Percentiles rank a stretch among this genome's conserved stretches.
Conservation (phyloP, 129 eudicot genomes). For the Scalesia atractyloides region DNA sequence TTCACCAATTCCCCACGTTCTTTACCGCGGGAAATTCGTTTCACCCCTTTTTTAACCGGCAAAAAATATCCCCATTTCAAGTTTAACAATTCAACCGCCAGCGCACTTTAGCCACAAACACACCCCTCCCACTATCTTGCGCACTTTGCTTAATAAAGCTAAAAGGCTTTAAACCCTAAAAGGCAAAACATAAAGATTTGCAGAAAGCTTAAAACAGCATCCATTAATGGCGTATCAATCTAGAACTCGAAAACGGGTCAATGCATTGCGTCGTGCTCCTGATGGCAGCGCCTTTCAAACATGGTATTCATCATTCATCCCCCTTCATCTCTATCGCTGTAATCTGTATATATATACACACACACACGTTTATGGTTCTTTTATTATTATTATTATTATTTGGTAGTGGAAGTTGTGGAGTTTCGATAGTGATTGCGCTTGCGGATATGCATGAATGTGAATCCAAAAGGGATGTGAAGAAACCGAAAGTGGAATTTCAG, state of each 20-base stretch:
- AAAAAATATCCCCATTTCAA: slow-evolving; percentile 2
- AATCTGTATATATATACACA: background rate
- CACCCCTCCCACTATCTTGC: slow-evolving; percentile 14
- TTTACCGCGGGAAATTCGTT: slow-evolving; percentile 37
- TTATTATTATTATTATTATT: background rate
- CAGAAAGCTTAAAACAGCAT: slow-evolving; percentile 9
- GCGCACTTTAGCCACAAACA: slow-evolving; percentile 21
- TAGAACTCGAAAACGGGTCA: slow-evolving; percentile 53
- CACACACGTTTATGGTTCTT: background rate
- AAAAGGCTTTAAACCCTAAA: slow-evolving; percentile 1
- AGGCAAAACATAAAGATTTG: slow-evolving; percentile 4
- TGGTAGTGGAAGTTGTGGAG: slow-evolving; percentile 50
- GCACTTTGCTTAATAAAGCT: background rate
- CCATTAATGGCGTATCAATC: slow-evolving; percentile 44
- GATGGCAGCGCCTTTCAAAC: slow-evolving; percentile 63
- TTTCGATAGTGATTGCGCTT: slow-evolving; percentile 51
- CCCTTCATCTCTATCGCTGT: background rate
- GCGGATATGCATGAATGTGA: slow-evolving; percentile 62
- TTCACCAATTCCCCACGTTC: slow-evolving; percentile 10
- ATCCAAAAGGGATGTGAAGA: slow-evolving; percentile 34
- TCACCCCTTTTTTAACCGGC: slow-evolving; percentile 7
- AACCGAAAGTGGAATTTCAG: slow-evolving; percentile 7
- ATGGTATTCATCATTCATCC: slow-evolving; percentile 37
- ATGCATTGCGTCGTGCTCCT: slow-evolving; percentile 57
- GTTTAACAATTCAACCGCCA: slow-evolving; percentile 17